phyloP scores from a whole-genome alignment of 306 rosid genomes.

The Boehmeria nivea region DNA sequence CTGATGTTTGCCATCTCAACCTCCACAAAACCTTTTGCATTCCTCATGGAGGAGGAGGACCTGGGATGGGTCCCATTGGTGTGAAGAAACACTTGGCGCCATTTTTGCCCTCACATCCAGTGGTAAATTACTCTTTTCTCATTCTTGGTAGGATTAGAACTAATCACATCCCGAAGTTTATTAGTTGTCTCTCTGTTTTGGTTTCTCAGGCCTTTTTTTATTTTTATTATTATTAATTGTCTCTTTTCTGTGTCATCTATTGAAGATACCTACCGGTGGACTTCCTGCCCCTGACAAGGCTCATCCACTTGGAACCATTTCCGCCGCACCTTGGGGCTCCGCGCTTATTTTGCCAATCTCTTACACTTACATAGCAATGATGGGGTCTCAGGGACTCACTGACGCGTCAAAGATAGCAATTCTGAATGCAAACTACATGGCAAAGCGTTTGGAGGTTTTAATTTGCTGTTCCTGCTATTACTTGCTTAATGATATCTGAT shows the following conservation, averaged over 20 bases:
- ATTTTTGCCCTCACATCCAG: conserved; percentile 97
- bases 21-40: conserved; percentile 99
- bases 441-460: conserved; percentile 92
- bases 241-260: conserved; percentile 6
- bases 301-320: conserved; percentile 88
- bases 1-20: conserved; percentile 99
- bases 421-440: conserved; percentile 98
- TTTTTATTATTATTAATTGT: not conserved
- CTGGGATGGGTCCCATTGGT: conserved; percentile 99
- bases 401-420: conserved; percentile 95
- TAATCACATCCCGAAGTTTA: no score
- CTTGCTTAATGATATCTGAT: not conserved
- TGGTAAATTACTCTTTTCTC: conserved; percentile 42
- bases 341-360: conserved; percentile 99
- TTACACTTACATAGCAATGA: conserved; percentile 94
- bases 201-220: not conserved
- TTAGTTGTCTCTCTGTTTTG: not conserved
- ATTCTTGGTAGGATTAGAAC: conserved; percentile 9
- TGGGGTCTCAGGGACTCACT: conserved; percentile 97
- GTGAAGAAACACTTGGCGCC: conserved; percentile 99
- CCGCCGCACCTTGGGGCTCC: conserved; percentile 99
- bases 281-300: conserved; percentile 72
- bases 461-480: conserved; percentile 13
- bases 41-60: conserved; percentile 99
- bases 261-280: conserved; percentile 87